Conservation (phyloP, 768 basidiomycete genomes). For the Suillus discolor region DNA sequence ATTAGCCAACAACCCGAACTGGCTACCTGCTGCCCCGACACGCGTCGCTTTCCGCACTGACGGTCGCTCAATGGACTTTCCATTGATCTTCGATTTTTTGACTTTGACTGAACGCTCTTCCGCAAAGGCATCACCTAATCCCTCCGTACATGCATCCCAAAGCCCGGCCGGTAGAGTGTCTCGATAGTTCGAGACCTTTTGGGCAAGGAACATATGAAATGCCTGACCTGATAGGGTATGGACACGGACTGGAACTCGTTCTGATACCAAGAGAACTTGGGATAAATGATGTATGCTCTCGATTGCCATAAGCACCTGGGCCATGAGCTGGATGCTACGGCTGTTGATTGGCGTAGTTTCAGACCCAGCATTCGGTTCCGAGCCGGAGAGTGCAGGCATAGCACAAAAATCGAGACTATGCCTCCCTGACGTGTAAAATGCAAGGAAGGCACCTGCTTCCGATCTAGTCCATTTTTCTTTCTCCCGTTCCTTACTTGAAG, state of each 20-base stretch:
- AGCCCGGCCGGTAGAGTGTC: slow-evolving; percentile 35
- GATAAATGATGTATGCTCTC: slow-evolving; percentile 63
- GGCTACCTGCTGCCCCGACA: slow-evolving; percentile 27
- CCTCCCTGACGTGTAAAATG: slow-evolving; percentile 40
- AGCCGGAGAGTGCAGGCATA: slow-evolving; percentile 15
- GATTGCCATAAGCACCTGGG: slow-evolving; percentile 61
- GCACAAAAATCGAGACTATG: slow-evolving; percentile 10
- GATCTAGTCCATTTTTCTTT: slow-evolving; percentile 68
- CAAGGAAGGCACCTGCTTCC: slow-evolving; percentile 64
- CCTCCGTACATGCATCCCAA: slow-evolving; percentile 50
- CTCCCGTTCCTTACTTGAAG: slow-evolving; percentile 55
- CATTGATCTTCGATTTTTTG: slow-evolving; percentile 35
- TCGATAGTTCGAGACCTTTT: slow-evolving; percentile 21
- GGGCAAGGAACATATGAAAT: slow-evolving; percentile 58
- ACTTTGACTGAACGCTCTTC: slow-evolving; percentile 49
- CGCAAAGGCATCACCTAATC: slow-evolving; percentile 50
- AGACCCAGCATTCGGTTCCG: slow-evolving; percentile 8
- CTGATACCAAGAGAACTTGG: slow-evolving; percentile 60
- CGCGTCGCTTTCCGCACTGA: slow-evolving; percentile 25
- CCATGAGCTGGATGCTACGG: slow-evolving; percentile 67
- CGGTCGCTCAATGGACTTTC: slow-evolving; percentile 7
- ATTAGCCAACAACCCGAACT: slow-evolving; percentile 47
- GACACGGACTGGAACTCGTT: slow-evolving; percentile 47
- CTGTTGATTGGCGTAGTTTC: slow-evolving; percentile 42
- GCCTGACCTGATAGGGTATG: slow-evolving; percentile 57